Evolutionary conservation across 306 rosid genomes (phyloP).

Genomic region (Malus sieversii): DNA sequence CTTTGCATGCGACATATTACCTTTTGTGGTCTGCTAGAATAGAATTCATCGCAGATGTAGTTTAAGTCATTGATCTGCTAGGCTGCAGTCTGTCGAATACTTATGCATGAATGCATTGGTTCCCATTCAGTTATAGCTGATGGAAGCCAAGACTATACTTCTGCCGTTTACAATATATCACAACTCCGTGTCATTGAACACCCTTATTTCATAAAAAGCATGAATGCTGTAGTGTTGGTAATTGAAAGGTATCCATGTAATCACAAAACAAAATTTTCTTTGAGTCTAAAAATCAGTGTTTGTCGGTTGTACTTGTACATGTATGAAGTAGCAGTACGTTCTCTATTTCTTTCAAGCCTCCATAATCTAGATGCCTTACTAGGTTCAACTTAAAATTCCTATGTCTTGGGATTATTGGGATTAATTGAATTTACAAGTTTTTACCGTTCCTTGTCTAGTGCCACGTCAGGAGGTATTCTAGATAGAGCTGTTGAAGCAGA

Average conservation of each 20-base stretch:
- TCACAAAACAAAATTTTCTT: background rate
- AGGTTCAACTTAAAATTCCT: background rate
- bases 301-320: background rate
- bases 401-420: background rate
- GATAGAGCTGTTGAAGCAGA: conserved; percentile 99
- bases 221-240: background rate
- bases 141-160: background rate
- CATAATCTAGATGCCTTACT: background rate
- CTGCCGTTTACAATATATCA: background rate
- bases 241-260: background rate
- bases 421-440: conserved; percentile 1
- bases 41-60: background rate
- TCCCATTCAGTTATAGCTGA: background rate
- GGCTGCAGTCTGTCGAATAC: background rate
- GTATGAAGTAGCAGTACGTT: background rate
- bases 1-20: background rate
- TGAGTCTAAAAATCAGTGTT: background rate
- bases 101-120: background rate
- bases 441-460: conserved; percentile 41
- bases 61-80: background rate
- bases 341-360: background rate
- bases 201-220: background rate
- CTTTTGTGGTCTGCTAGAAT: background rate
- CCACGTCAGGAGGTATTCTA: conserved; percentile 94
- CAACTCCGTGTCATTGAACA: background rate